Conservation (phyloP, 2,329 filamentous ascomycete genomes). For the Pleurostoma richardsiae region DNA sequence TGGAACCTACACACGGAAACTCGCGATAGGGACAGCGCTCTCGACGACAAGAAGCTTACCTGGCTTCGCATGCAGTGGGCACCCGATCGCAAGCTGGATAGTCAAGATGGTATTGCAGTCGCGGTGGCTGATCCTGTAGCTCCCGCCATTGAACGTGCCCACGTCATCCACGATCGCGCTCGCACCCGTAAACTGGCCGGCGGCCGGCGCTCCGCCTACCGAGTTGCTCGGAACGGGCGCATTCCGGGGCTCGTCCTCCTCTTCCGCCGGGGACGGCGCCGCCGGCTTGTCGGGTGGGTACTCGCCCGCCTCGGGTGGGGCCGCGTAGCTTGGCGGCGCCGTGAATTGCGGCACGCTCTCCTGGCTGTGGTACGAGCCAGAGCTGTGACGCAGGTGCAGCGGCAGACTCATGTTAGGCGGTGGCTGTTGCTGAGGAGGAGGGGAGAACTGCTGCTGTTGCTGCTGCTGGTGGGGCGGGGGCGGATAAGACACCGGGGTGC, state of each 20-base stretch:
- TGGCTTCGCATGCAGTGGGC: constrained; percentile 75
- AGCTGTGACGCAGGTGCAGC: constrained; percentile 26
- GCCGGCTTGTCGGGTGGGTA: constrained; percentile 20
- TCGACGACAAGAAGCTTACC: constrained; percentile 33
- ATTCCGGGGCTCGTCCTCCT: constrained; percentile 17
- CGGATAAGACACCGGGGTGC: constrained; percentile 21
- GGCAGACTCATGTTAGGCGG: constrained; percentile 24
- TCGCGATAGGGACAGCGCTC: not conserved
- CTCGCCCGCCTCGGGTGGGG: constrained; percentile 12
- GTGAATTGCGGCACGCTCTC: constrained; percentile 8
- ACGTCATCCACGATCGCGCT: constrained; percentile 70
- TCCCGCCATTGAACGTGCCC: constrained; percentile 95
- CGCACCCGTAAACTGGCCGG: constrained; percentile 59
- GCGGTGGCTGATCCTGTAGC: constrained; percentile 87
- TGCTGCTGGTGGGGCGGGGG: constrained; percentile 21
- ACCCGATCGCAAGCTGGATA: constrained; percentile 83
- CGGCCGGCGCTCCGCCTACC: constrained; percentile 31
- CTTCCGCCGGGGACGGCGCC: constrained; percentile 9
- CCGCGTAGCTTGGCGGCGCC: constrained; percentile 24
- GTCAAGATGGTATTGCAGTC: constrained; percentile 89
- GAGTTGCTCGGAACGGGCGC: constrained; percentile 24
- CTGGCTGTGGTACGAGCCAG: constrained; percentile 11
- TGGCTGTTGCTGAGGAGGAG: constrained; percentile 13
- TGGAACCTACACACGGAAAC: not conserved
- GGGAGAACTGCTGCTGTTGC: constrained; percentile 12